Base-by-base conservation (phyloP, 192 early-diverging fungal genomes). In the Coemansia sp. region DNA sequence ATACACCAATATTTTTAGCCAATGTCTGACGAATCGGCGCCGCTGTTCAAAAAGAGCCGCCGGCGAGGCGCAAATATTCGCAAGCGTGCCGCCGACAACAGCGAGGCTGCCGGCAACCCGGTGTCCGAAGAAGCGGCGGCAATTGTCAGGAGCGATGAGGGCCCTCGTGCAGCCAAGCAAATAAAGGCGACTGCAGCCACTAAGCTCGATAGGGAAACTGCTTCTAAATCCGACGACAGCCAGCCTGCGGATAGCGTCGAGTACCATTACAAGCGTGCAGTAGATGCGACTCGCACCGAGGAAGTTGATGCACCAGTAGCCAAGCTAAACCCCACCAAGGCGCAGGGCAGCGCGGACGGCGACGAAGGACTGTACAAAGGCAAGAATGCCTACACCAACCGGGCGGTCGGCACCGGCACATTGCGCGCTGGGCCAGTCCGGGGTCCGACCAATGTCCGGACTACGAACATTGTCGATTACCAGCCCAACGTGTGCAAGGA, bases 401-500 rank as follows among this genome's bases (percentile, higher is more conserved):
- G 77, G 63, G 87, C 73, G 73, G 74, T 66, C 64, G 85, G 79
- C 43, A 82, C 71, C 25, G 84, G 65, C 56, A 81, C 67, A 44
- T 82, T 69, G 80, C 84, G 56, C 36, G 57, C 59, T 1, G 74
- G 74, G 0, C 74, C 74, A 6, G 60, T 77, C 42, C 61, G 39
- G 26, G 74, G 62, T 11, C 67, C 74, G 31, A 30, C 67, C 17
- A 69, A 77, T 32, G 41, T 77, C 38, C 41, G 74, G 3, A 60
- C 67, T 2, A 77, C 74, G 3, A 77, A 53, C 47, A 67, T 77
- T 8, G 60, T 99, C 56, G 97, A 99, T 74, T 99, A 97, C 67
- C 92, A 96, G 68, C 93, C 93, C 20, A 94, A 94, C 55, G 83
- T 99, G 22, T 99, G 97, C 81, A 99, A 99, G 73, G 97, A 99